Conservation (phyloP, 2,329 filamentous ascomycete genomes). For the Neophaeococcomyces mojaviensis region DNA sequence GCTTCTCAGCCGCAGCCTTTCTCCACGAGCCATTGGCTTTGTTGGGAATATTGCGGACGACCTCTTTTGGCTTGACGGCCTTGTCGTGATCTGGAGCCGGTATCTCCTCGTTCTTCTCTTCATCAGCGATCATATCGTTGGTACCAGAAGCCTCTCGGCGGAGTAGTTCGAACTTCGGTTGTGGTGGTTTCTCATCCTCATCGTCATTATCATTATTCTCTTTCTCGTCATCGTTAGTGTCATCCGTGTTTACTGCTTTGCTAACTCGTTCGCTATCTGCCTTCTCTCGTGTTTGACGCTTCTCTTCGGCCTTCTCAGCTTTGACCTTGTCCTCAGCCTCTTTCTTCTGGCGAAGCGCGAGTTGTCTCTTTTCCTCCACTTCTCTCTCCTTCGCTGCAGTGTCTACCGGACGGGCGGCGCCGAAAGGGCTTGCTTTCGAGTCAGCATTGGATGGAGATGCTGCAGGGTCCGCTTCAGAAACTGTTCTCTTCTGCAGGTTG, state of each 20-base stretch:
- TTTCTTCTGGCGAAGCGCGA: constrained; percentile 70
- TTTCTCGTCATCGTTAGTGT: constrained; percentile 26
- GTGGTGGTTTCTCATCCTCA: constrained; percentile 10
- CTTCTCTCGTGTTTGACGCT: constrained; percentile 58
- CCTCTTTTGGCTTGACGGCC: constrained; percentile 49
- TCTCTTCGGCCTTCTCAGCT: constrained; percentile 60
- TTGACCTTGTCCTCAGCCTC: constrained; percentile 81
- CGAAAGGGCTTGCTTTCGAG: constrained; percentile 85
- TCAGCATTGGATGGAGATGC: constrained; percentile 47
- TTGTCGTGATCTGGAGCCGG: constrained; percentile 36
- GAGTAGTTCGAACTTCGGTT: constrained; percentile 48
- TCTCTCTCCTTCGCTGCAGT: constrained; percentile 82
- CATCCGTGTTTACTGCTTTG: constrained; percentile 29
- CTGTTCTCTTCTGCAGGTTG: constrained; percentile 84
- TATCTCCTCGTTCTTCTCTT: constrained; percentile 39
- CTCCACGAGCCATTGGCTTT: constrained; percentile 38
- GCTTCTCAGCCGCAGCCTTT: constrained; percentile 17
- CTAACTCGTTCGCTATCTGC: constrained; percentile 46
- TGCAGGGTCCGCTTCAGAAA: constrained; percentile 61
- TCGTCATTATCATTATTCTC: constrained; percentile 14
- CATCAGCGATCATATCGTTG: constrained; percentile 42
- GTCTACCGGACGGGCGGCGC: constrained; percentile 87
- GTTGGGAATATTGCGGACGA: constrained; percentile 38
- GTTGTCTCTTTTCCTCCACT: constrained; percentile 78
- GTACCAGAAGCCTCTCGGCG: constrained; percentile 43